Percentiles rank a stretch among this genome's conserved stretches.
phyloP scores from a whole-genome alignment of 2,329 filamentous ascomycete species.

The Ascochyta fabae region DNA sequence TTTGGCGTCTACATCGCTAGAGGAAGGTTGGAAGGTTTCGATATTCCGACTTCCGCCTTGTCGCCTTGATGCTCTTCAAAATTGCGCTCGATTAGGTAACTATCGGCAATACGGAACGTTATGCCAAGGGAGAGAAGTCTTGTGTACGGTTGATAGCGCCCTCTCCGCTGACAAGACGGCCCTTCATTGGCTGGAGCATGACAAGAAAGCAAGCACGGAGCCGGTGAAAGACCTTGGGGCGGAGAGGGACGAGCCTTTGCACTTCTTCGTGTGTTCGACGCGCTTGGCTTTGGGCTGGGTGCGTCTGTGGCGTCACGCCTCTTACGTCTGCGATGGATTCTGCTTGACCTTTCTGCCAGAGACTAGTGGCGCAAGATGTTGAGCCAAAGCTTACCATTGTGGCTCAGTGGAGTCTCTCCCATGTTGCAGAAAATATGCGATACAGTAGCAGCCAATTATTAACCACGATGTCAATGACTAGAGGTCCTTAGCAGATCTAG shows the following conservation, averaged over 20 bases:
- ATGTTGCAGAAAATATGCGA: too few relatives aligned
- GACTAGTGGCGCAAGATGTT: neutral
- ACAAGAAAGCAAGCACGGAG: slow-evolving; percentile 2
- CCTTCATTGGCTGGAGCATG: slow-evolving; percentile 12
- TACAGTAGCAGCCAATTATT: too few relatives aligned
- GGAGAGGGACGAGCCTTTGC: slow-evolving; percentile 21
- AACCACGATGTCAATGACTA: too few relatives aligned
- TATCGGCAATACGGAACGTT: slow-evolving; percentile 18
- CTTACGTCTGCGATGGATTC: neutral
- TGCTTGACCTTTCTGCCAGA: neutral
- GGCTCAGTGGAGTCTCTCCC: neutral
- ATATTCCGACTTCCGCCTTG: slow-evolving; percentile 33
- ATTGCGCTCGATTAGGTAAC: slow-evolving; percentile 5
- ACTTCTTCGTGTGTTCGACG: slow-evolving; percentile 19
- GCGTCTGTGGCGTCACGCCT: slow-evolving; percentile 5
- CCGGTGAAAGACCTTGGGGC: slow-evolving; percentile 12
- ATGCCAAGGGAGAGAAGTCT: slow-evolving; percentile 14
- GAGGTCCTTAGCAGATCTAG: too few relatives aligned
- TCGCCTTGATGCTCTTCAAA: slow-evolving; percentile 10
- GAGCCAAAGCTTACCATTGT: neutral
- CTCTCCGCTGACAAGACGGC: neutral
- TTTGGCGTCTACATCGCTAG: slow-evolving; percentile 24
- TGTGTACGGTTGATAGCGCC: neutral
- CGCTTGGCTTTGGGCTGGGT: slow-evolving; percentile 14
- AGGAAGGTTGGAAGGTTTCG: slow-evolving; percentile 29